phyloP scores from a whole-genome alignment of 2,329 filamentous ascomycete genomes.

The Penicillium sp. region DNA sequence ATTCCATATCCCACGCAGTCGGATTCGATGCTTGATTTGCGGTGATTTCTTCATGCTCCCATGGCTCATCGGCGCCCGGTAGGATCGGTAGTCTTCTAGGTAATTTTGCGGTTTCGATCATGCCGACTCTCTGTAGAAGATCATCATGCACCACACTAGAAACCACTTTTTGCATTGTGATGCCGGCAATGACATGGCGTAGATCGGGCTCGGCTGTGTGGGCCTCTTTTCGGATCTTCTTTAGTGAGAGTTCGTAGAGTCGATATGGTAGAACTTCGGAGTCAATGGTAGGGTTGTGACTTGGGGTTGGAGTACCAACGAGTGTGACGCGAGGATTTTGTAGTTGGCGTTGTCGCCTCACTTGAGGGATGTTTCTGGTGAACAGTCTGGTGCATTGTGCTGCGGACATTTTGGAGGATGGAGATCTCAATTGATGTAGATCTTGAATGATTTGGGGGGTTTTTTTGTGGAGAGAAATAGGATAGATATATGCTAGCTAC shows the following conservation, averaged over 20 bases:
- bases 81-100: slow-evolving; percentile 9
- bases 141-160: slow-evolving; percentile 15
- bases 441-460: not conserved
- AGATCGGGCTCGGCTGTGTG: slow-evolving; percentile 22
- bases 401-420: slow-evolving; percentile 3
- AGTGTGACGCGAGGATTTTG: slow-evolving; percentile 5
- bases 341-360: slow-evolving; percentile 3
- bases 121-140: slow-evolving; percentile 15
- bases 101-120: slow-evolving; percentile 12
- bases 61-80: slow-evolving; percentile 14
- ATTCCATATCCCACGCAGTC: slow-evolving; percentile 15
- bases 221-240: slow-evolving; percentile 26
- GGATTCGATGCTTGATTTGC: not conserved
- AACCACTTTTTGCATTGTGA: slow-evolving; percentile 19
- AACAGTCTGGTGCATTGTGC: slow-evolving; percentile 5
- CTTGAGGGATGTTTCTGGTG: slow-evolving; percentile 7
- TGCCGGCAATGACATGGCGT: slow-evolving; percentile 22
- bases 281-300: slow-evolving; percentile 11
- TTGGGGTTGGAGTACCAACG: not conserved
- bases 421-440: not conserved
- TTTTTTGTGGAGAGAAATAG: not conserved
- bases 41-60: slow-evolving; percentile 8
- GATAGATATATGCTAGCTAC: not conserved
- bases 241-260: slow-evolving; percentile 23
- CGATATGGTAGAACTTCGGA: slow-evolving; percentile 25